A percentile compares a stretch with the other conserved stretches of the same genome.
phyloP scores from a whole-genome alignment of 2,329 filamentous ascomycete species.

The Xylariaceae sp. region DNA sequence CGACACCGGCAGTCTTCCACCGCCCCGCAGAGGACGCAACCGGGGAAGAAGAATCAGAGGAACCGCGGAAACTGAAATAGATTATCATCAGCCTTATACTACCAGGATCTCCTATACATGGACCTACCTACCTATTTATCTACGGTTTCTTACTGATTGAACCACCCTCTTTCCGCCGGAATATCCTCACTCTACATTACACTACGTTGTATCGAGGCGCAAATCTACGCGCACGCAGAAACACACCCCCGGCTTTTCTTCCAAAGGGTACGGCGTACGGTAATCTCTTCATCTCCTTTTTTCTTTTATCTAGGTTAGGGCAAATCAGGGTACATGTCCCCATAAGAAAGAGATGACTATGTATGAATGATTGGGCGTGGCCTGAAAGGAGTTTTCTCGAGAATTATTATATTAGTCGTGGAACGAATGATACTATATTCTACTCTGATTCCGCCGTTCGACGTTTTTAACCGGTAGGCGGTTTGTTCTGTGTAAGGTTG shows the following conservation, averaged over 20 bases:
- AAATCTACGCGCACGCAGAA: background rate
- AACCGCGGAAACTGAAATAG: conserved; percentile 1
- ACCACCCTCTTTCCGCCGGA: too few relatives aligned
- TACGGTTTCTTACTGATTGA: too few relatives aligned
- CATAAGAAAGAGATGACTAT: conserved; percentile 12
- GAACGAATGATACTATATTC: too few relatives aligned
- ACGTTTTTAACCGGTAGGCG: too few relatives aligned
- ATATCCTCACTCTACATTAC: too few relatives aligned
- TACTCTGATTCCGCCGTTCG: too few relatives aligned
- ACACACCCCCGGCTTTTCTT: conserved; percentile 2
- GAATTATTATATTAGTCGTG: conserved; percentile 1
- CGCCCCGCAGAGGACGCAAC: conserved; percentile 6
- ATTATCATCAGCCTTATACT: too few relatives aligned
- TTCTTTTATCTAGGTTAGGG: conserved; percentile 11
- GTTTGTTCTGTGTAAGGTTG: background rate
- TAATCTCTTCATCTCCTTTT: conserved; percentile 8
- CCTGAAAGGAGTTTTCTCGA: too few relatives aligned
- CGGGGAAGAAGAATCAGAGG: conserved; percentile 2
- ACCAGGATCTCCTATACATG: too few relatives aligned
- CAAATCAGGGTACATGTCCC: conserved; percentile 11
- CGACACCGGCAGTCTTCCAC: conserved; percentile 12
- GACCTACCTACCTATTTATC: too few relatives aligned
- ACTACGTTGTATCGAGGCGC: too few relatives aligned
- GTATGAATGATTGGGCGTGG: too few relatives aligned
- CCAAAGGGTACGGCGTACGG: conserved; percentile 18